Conservation (phyloP, 129 eudicot genomes). For the Helianthus tuberosus region DNA sequence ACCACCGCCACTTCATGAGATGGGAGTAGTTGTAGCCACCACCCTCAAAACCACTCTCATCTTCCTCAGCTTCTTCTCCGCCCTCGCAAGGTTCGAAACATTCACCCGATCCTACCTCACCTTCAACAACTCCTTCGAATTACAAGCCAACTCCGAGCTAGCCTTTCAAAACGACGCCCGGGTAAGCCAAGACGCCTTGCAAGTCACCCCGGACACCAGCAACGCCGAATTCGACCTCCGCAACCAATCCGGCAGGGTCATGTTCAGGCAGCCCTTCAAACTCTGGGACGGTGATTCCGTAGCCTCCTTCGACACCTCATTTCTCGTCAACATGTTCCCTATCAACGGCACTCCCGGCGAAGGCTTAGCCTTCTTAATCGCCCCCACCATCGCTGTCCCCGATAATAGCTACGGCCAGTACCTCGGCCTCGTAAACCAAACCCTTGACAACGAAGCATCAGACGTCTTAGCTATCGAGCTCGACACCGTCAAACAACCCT, state of each 20-base stretch:
- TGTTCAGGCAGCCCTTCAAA: slow-evolving; percentile 33
- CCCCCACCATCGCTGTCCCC: slow-evolving; percentile 37
- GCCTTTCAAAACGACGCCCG: slow-evolving; percentile 27
- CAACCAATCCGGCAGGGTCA: slow-evolving; percentile 52
- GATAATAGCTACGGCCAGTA: slow-evolving; percentile 51
- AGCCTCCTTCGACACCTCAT: too few relatives aligned
- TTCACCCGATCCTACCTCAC: not conserved
- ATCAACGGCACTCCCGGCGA: too few relatives aligned
- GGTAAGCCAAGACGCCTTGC: slow-evolving; percentile 50
- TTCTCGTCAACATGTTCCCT: too few relatives aligned
- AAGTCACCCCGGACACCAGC: slow-evolving; percentile 58
- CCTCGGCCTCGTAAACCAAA: slow-evolving; percentile 63
- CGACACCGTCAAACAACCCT: slow-evolving; percentile 57
- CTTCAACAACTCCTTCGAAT: not conserved
- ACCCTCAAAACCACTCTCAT: slow-evolving; percentile 13
- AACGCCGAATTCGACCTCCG: not conserved
- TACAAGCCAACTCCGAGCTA: not conserved
- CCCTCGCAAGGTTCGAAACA: slow-evolving; percentile 19
- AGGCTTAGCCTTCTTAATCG: too few relatives aligned
- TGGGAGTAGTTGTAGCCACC: slow-evolving; percentile 29
- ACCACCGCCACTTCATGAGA: slow-evolving; percentile 2
- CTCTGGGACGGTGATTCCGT: too few relatives aligned
- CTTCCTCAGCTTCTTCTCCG: slow-evolving; percentile 24
- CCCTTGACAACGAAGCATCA: slow-evolving; percentile 41
- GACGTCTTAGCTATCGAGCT: slow-evolving; percentile 68